Base-by-base conservation (phyloP, 805 yeast genomes). In the Wickerhamomyces chambardii region DNA sequence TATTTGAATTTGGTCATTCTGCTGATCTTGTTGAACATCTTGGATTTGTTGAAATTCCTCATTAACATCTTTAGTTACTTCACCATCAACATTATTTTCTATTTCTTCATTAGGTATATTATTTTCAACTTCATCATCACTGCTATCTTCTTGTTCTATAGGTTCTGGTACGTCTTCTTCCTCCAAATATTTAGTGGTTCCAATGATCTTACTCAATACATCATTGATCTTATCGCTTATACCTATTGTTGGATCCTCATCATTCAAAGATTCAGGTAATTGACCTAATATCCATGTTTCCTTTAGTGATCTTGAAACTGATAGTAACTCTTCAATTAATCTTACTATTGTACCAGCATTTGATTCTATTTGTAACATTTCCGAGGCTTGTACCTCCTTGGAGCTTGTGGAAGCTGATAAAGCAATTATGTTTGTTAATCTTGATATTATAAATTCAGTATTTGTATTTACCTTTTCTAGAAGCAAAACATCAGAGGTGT, bases 231-330 rank as follows among this genome's bases (percentile, higher is more conserved):
- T 36, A 12, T 30, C 36, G 19, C 31, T 34, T 3, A 32, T 22
- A 1, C 35, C 41, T 6, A 17, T 27, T 5, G 34, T 34, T 7
- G 32, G 28, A n/a, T 36, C 48, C 10, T 39, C 43, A 17, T 42
- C 44, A 14, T 35, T 38, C 5, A 39, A 31, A 5, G 38, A 36
- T 12, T 60, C 63, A 28, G 70, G 70, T 36, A 73, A 56, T 17
- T 74, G 71, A 3, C 77, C 78, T 36, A 75, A 51, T 29, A 73
- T 66, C 81, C 80, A 75, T 4, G 69, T 62, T 48, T 74, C 80
- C 43, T 69, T 68, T 31, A 75, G 51, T 1, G 63, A 61, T 30
- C 74, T 51, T 2, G 78, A 69, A 2, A 74, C 60, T 2, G 64
- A 48, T 12, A 75, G 50, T 28, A 75, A 53, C 37, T 75, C 80